These are phyloP conservation scores for Cryptococcus depauperatus DNA, from an alignment of 1,284 basidiomycete species.

Conservation along the genomic window DNA sequence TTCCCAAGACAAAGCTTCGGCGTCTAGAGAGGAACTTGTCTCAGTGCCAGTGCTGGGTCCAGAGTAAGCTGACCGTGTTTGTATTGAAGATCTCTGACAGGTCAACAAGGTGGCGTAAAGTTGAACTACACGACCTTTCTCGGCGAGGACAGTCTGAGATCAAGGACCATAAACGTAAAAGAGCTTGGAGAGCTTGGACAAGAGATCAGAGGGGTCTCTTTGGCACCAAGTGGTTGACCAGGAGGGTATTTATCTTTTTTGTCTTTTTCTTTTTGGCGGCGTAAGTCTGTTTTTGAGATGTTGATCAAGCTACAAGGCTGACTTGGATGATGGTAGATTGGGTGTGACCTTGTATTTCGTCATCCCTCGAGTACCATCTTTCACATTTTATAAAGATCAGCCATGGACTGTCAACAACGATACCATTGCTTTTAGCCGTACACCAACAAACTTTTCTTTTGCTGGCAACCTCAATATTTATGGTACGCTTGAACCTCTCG, in stretches of 20 bases:
- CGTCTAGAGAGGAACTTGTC: slow-evolving; percentile 63
- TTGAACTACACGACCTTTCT: slow-evolving; percentile 66
- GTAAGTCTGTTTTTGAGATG: slow-evolving; percentile 48
- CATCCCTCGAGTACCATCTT: slow-evolving; percentile 67
- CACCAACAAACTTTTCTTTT: slow-evolving; percentile 79
- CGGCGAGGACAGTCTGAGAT: slow-evolving; percentile 57
- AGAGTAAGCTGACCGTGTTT: slow-evolving; percentile 47
- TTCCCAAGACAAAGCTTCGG: slow-evolving; percentile 42
- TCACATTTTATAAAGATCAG: slow-evolving; percentile 54
- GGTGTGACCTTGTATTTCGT: slow-evolving; percentile 63
- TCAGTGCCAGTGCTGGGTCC: slow-evolving; percentile 79
- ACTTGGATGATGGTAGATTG: slow-evolving; percentile 48
- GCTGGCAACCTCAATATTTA: slow-evolving; percentile 62
- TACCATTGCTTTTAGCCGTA: slow-evolving; percentile 55
- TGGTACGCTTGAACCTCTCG: slow-evolving; percentile 25
- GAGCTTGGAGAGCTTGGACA: slow-evolving; percentile 61
- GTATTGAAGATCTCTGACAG: neutral
- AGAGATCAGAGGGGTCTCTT: slow-evolving; percentile 65
- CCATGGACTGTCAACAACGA: slow-evolving; percentile 58
- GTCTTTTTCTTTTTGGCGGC: slow-evolving; percentile 56
- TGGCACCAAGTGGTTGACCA: slow-evolving; percentile 62
- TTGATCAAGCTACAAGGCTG: too few relatives aligned
- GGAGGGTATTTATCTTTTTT: slow-evolving; percentile 58
- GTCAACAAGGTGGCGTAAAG: slow-evolving; percentile 57
- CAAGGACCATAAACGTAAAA: slow-evolving; percentile 52